Percentiles rank a stretch among this genome's conserved stretches.
phyloP scores from a whole-genome alignment of 2,329 filamentous ascomycete genomes.

The Clarireedia hainanense region DNA sequence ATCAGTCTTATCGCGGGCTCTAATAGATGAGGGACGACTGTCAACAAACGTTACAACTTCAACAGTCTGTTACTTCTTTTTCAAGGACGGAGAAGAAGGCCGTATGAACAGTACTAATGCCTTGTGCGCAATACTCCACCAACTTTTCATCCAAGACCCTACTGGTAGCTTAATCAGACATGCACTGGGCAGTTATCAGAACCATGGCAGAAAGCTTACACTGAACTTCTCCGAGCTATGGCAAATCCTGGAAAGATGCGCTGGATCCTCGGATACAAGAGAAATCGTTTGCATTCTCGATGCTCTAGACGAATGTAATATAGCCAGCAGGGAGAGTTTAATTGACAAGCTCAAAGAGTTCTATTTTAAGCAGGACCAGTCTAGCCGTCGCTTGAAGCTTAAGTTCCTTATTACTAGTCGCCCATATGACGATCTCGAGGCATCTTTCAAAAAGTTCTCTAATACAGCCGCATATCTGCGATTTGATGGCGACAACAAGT shows the following conservation, averaged over 20 bases:
- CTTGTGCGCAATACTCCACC: constrained; percentile 5
- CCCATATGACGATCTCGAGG: constrained; percentile 4
- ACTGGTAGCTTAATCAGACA: background rate
- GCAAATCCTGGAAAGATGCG: background rate
- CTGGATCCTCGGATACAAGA: background rate
- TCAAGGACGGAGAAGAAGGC: constrained; percentile 1
- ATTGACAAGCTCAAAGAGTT: background rate
- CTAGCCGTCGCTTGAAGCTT: background rate
- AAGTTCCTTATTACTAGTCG: constrained; percentile 2
- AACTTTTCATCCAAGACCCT: background rate
- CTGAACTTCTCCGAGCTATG: background rate
- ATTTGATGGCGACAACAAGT: constrained; percentile 2
- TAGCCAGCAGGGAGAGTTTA: background rate
- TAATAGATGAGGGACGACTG: background rate
- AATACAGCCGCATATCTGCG: background rate
- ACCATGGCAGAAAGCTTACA: background rate
- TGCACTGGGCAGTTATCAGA: background rate
- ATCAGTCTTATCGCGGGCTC: constrained; percentile 1
- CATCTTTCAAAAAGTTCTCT: background rate
- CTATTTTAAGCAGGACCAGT: too few species aligned
- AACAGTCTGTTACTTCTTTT: constrained; percentile 6
- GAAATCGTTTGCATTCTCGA: background rate
- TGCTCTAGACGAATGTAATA: background rate
- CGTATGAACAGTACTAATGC: background rate
- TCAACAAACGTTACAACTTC: background rate